phyloP scores from a whole-genome alignment of 139 green algal genomes.

The Haematococcus sp. region DNA sequence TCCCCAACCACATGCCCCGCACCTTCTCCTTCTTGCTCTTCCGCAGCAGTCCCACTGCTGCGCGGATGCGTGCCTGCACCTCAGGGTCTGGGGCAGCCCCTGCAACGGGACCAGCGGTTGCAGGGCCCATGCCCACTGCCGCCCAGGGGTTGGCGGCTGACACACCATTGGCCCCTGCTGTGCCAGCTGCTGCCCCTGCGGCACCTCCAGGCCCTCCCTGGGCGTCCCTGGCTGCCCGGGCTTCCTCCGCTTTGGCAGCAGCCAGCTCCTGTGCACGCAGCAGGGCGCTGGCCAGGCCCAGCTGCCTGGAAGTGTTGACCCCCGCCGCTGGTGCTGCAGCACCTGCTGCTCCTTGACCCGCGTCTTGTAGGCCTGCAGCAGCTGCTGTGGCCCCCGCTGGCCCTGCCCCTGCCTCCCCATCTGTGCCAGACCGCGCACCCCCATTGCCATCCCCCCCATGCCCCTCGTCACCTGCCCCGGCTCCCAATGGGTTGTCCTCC shows the following conservation, averaged over 20 bases:
- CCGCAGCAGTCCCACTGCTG: constrained; percentile 32
- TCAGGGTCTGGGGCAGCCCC: constrained; percentile 11
- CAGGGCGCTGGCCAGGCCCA: constrained; percentile 40
- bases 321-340: not conserved
- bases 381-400: not conserved
- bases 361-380: too few relatives aligned
- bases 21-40: constrained; percentile 4
- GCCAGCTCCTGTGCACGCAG: constrained; percentile 36
- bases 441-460: constrained; percentile 35
- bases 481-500: constrained; percentile 17
- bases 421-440: constrained; percentile 1
- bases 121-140: too few relatives aligned
- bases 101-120: not conserved
- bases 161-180: constrained; percentile 9
- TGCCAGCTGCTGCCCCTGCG: constrained; percentile 5
- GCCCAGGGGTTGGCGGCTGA: not conserved
- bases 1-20: too few relatives aligned
- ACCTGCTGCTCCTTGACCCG: not conserved
- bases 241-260: constrained; percentile 13
- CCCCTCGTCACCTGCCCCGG: constrained; percentile 40
- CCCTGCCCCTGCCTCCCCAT: constrained; percentile 5
- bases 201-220: not conserved
- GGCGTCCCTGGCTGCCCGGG: not conserved
- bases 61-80: constrained; percentile 34
- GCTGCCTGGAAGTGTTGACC: not conserved